Base-by-base conservation (phyloP, 768 basidiomycete genomes). In the Gloeopeniophorella convolvens region DNA sequence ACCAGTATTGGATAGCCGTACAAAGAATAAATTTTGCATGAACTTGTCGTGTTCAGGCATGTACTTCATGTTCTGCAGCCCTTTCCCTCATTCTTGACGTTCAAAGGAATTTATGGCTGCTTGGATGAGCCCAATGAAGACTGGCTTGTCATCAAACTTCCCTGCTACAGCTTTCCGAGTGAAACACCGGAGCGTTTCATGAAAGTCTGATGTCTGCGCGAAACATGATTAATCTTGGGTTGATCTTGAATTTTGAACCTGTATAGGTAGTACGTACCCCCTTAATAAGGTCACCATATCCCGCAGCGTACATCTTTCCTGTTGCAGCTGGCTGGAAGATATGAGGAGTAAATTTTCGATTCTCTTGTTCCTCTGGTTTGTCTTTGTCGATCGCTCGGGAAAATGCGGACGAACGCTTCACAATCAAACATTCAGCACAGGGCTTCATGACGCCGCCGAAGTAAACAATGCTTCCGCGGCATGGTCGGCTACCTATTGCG, bases 11-110 rank as follows among this genome's bases (percentile, higher is more conserved):
- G n/a, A n/a, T n/a, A n/a, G n/a, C 31, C 63, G 65, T 10, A 61
- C 53, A 6, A 65, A 63, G 0, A 37, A 31, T 3, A 64, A 8
- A 3, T 68, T 58, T 40, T 68, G 60, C 9, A 46, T 50, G 30
- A 69, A 64, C 23, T 72, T 66, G 5, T 65, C 60, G 27, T 59
- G 62, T 0, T 53, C 63, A 1, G 68, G 66, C 1, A 63, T 43
- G 50, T 70, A 71, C 4, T 53, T 44, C 54, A 70, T 68, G 42
- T 72, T 71, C 43, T 68, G 68, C 51, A 60, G 57, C 0, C 68
- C 68, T 1, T 62, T 58, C 0, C 68, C 68, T 0, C 61, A 55
- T 3, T 59, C 58, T 18, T 67, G 54, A 1, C 59, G 42, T 10
- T 71, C 69, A 0, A 32, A 15, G 7, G 57, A 48, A 0, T 39